phyloP scores from a whole-genome alignment of 345 rosid species.

The Turnera subulata region DNA sequence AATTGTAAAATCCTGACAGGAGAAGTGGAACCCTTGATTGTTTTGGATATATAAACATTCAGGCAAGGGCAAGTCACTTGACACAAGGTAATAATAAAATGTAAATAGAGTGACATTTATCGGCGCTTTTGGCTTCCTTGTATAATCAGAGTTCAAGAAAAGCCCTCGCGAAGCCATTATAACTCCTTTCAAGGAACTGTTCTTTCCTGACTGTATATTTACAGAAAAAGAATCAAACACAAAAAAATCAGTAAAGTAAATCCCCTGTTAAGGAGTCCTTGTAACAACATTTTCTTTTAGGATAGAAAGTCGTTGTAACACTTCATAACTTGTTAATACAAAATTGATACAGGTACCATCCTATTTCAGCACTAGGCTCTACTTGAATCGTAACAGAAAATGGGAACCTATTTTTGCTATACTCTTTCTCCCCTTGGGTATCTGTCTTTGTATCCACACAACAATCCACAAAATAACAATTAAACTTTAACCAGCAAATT shows the following conservation, averaged over 20 bases:
- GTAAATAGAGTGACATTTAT: neutral
- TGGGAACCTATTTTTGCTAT: slow-evolving; percentile 4
- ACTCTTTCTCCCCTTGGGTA: neutral
- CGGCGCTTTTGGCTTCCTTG: neutral
- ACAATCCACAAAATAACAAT: slow-evolving; percentile 5
- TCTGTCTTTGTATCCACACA: slow-evolving; percentile 7
- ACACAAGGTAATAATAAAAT: neutral
- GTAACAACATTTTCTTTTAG: too few relatives aligned
- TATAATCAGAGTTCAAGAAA: too few relatives aligned
- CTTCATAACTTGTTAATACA: slow-evolving; percentile 6
- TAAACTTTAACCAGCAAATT: slow-evolving; percentile 9
- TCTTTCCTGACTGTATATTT: too few relatives aligned
- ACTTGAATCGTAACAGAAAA: slow-evolving; percentile 9
- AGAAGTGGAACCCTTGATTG: too few relatives aligned
- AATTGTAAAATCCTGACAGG: too few relatives aligned
- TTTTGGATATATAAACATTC: too few relatives aligned
- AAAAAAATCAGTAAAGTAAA: neutral
- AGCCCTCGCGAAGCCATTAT: too few relatives aligned
- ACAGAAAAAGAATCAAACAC: too few relatives aligned
- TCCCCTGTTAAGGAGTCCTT: neutral
- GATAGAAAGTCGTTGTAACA: slow-evolving; percentile 1
- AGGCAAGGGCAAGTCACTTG: too few relatives aligned
- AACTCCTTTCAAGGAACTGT: too few relatives aligned
- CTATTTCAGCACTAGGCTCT: slow-evolving; percentile 7
- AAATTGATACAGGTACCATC: slow-evolving; percentile 13